Evolutionary conservation across 2,329 filamentous ascomycete genomes (phyloP).

Genomic region (Aspergillus sp.): DNA sequence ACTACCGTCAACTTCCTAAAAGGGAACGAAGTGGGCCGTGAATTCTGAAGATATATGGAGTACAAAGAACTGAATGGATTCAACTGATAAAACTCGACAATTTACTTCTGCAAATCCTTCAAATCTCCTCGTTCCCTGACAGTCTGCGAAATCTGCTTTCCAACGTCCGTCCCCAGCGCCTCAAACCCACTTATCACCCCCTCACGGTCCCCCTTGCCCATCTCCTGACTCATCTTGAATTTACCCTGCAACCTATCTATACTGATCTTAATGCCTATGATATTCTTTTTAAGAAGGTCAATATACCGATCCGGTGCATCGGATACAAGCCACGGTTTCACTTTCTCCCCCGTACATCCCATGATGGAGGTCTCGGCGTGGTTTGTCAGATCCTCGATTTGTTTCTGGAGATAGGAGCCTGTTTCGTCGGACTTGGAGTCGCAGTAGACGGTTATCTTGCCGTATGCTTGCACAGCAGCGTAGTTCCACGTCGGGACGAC

Average conservation of each 20-base stretch:
- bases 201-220: constrained; percentile 46
- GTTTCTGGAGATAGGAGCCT: constrained; percentile 44
- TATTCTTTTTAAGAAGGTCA: constrained; percentile 53
- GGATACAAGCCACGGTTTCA: constrained; percentile 49
- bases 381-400: constrained; percentile 50
- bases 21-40: too few species aligned
- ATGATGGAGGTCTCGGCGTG: constrained; percentile 53
- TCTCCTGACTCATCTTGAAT: constrained; percentile 65
- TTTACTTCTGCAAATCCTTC: too few species aligned
- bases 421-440: constrained; percentile 47
- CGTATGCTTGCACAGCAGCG: constrained; percentile 60
- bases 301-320: constrained; percentile 59
- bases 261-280: constrained; percentile 58
- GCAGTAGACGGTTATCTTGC: constrained; percentile 50
- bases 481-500: constrained; percentile 71
- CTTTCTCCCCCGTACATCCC: constrained; percentile 45
- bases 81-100: too few species aligned
- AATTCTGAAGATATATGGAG: too few species aligned
- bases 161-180: constrained; percentile 36
- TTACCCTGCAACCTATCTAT: constrained; percentile 55
- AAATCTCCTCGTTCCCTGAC: constrained; percentile 20
- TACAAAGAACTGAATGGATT: too few species aligned
- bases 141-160: constrained; percentile 25
- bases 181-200: constrained; percentile 57
- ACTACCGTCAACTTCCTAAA: neutral